Evolutionary conservation across 2,329 filamentous ascomycete genomes (phyloP).

Genomic region (Pseudofabraea citricarpa): DNA sequence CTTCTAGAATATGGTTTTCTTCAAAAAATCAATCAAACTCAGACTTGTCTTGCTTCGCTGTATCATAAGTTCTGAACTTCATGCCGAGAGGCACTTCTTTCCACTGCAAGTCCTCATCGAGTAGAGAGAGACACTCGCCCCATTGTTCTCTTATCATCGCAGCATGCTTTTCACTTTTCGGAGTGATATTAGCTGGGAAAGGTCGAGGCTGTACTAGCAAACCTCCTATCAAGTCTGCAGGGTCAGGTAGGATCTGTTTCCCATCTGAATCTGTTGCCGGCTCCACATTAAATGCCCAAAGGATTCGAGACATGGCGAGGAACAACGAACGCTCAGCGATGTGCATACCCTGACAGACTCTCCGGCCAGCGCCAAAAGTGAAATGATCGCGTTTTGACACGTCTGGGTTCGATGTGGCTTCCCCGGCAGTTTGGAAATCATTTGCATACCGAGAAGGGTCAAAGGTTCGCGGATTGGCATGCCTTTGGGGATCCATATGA

Average conservation of each 20-base stretch:
- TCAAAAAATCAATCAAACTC: too few relatives aligned
- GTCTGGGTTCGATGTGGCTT: constrained; percentile 28
- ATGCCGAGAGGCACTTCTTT: background rate
- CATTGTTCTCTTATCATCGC: constrained; percentile 21
- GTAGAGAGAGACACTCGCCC: constrained; percentile 5
- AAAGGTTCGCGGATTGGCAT: constrained; percentile 36
- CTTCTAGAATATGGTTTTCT: too few relatives aligned
- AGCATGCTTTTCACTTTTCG: constrained; percentile 25
- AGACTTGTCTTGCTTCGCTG: too few relatives aligned
- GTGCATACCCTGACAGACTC: constrained; percentile 53
- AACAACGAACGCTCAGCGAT: constrained; percentile 44
- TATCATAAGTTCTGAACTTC: too few relatives aligned
- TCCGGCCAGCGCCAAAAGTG: constrained; percentile 49
- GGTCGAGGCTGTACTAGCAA: constrained; percentile 34
- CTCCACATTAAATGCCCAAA: constrained; percentile 14
- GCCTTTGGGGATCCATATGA: constrained; percentile 38
- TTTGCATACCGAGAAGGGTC: background rate
- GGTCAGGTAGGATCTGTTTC: constrained; percentile 28
- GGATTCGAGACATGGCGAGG: constrained; percentile 39
- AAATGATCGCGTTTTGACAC: constrained; percentile 44
- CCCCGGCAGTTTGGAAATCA: background rate
- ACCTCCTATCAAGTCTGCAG: constrained; percentile 31
- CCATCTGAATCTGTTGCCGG: constrained; percentile 24
- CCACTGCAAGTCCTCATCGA: constrained; percentile 1
- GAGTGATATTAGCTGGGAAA: constrained; percentile 28